Base-by-base conservation (phyloP, 345 rosid genomes). In the Citrus unshiu region DNA sequence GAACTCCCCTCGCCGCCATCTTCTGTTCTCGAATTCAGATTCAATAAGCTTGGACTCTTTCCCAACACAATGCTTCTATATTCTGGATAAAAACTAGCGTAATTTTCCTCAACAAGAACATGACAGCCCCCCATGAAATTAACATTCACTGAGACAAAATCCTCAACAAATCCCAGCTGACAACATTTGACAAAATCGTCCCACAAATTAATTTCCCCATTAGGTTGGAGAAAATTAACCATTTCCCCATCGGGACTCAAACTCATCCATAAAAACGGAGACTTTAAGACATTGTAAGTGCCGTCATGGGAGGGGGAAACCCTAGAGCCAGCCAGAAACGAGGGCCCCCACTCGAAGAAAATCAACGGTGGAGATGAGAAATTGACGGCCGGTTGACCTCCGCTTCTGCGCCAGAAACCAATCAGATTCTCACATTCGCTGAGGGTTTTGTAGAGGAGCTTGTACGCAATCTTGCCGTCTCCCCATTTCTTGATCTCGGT, bases 351-450 rank as follows among this genome's bases (percentile, higher is more conserved):
- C 83, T 95, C 99, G 81, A 95, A 91, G 83, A 89, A 75, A 73
- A 95, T 79, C 21, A 95, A 69, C 70, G 85, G 85, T 13, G 99
- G 96, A 0, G 91, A 86, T 4, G 83, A 81, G 14, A 40, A 78
- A 18, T 75, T 81, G 60, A 61, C 43, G 74, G 82, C 78, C 5
- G 82, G 25, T 24, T 88, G 87, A 67, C 18, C 51, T 46, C 96
- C 95, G 80, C 97, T 88, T 4, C 91, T 92, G 13, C 98, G 98
- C 99, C 98, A 95, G 87, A 93, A 92, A 0, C 99, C 99, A 24
- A 93, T 91, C 34, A 95, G 89, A 81, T 86, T 85, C 49, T 91
- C 96, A 83, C 95, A 90, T 43, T 83, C 82, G 57, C 25, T 76
- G 5, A 93, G 95, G 72, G 90, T 91, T 73, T 69, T 80, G 89